Percentiles rank a stretch among this genome's conserved stretches.
Conservation (phyloP, 495 filamentous ascomycete species). For the Schizothecium vesticola region DNA sequence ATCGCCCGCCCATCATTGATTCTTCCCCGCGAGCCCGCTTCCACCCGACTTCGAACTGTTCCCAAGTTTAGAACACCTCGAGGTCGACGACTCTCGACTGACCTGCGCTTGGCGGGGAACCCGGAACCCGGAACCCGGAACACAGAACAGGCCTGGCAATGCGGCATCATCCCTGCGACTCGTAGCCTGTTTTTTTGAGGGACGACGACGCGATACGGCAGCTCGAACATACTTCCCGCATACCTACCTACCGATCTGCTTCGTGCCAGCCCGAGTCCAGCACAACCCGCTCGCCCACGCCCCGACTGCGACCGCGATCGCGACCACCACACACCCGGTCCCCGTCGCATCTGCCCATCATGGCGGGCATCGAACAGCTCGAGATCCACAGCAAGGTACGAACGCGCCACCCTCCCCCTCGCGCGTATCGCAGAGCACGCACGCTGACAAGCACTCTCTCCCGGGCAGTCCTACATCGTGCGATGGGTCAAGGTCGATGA, state of each 20-base stretch:
- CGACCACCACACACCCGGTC: not conserved
- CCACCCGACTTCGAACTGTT: not conserved
- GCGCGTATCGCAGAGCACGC: not conserved
- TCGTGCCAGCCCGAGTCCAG: not conserved
- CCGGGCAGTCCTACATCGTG: conserved; percentile 82
- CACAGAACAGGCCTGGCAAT: not conserved
- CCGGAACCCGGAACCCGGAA: not conserved
- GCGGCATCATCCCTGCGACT: conserved; percentile 6
- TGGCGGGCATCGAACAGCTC: conserved; percentile 95
- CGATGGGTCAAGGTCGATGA: conserved; percentile 91
- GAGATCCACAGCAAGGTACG: conserved; percentile 96
- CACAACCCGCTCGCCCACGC: not conserved
- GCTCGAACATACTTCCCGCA: too few relatives aligned
- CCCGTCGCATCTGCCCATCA: conserved; percentile 33
- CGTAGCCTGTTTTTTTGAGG: not conserved
- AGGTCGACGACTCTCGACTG: not conserved
- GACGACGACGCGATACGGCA: not conserved
- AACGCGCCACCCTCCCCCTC: not conserved
- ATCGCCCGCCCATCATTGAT: not conserved
- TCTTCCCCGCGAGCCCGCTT: not conserved
- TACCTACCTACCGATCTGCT: not conserved
- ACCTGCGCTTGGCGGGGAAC: not conserved
- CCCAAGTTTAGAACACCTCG: not conserved
- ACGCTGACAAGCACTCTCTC: conserved; percentile 5
- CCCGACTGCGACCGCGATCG: not conserved